These are phyloP conservation scores for Fusarium nanum DNA, from an alignment of 2,329 filamentous ascomycete genomes.

Conservation along the genomic window DNA sequence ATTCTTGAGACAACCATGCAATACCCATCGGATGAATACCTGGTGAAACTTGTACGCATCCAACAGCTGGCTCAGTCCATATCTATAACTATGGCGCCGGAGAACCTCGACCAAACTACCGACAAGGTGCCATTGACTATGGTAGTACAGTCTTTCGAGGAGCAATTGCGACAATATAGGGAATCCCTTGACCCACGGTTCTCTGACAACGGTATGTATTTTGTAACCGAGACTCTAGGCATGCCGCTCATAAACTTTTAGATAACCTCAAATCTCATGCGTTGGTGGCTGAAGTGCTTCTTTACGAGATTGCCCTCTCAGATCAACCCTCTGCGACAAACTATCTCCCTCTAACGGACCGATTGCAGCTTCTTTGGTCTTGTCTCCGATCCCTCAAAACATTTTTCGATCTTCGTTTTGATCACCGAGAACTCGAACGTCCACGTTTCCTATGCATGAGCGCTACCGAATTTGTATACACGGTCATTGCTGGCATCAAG, in stretches of 20 bases:
- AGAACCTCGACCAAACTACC: constrained; percentile 45
- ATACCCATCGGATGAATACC: constrained; percentile 57
- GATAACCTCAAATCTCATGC: constrained; percentile 57
- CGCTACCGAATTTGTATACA: constrained; percentile 61
- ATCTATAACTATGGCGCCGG: constrained; percentile 53
- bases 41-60: constrained; percentile 59
- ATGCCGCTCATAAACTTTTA: constrained; percentile 36
- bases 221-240: not conserved
- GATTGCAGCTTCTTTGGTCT: constrained; percentile 59
- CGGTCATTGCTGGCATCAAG: constrained; percentile 59
- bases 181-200: constrained; percentile 52
- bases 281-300: constrained; percentile 58
- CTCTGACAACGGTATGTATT: constrained; percentile 50
- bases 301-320: constrained; percentile 60
- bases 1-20: constrained; percentile 58
- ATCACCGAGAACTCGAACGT: constrained; percentile 47
- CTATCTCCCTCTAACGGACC: constrained; percentile 52
- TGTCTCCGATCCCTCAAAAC: constrained; percentile 56
- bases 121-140: constrained; percentile 56
- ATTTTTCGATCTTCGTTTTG: constrained; percentile 55
- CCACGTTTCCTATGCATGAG: constrained; percentile 58
- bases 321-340: constrained; percentile 50
- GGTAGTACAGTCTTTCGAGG: constrained; percentile 58
- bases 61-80: constrained; percentile 63
- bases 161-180: constrained; percentile 57